Evolutionary conservation across 2,329 filamentous ascomycete genomes (phyloP), one percentile per base, ranked within the genome.

Genomic region (Cucurbitaria berberidis): DNA sequence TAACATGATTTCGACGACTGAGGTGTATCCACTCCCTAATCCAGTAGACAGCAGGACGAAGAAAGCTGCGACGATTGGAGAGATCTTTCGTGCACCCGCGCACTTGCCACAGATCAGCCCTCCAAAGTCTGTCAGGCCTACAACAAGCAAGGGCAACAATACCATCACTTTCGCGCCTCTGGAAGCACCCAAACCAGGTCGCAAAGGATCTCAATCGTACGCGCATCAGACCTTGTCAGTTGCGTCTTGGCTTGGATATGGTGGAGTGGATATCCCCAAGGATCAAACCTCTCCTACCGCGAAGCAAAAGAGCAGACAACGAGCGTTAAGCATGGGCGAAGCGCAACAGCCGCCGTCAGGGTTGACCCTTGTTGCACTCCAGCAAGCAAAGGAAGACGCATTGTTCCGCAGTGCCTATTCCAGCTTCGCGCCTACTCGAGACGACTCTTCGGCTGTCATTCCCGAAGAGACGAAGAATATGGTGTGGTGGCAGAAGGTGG

Each of bases 401-500:
- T 77, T 93, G 9, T 93, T 93, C 68, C 83, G 89, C 26, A 86
- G 88, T 48, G 89, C 87, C 1, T 93, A 92, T 72, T 91, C 89
- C 0, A 89, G 88, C 66, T 93, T 93, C 71, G 90, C 90, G 5
- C 90, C 90, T 0, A 86, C 84, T 45, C 87, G 85, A 63, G 90
- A 93, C 71, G 87, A 93, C 67, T 83, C 88, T 3, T 84, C 82
- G 11, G 88, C 90, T 5, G 80, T 92, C 51, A 80, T 91, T 3
- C 85, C 90, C 0, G 85, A 87, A 1, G 84, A 85, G 29, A 81
- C 86, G 44, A 84, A 89, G 53, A 85, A 86, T 46, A 84, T 85
- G 50, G 64, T 93, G 43, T 93, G 89, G 89, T 93, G 89, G 89
- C 86, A 91, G 68, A 85, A 85, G 56, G 78, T 84, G 45, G 89